These are phyloP conservation scores for Beta corolliflora DNA, from an alignment of 179 eudicot species.

Conservation along the genomic window DNA sequence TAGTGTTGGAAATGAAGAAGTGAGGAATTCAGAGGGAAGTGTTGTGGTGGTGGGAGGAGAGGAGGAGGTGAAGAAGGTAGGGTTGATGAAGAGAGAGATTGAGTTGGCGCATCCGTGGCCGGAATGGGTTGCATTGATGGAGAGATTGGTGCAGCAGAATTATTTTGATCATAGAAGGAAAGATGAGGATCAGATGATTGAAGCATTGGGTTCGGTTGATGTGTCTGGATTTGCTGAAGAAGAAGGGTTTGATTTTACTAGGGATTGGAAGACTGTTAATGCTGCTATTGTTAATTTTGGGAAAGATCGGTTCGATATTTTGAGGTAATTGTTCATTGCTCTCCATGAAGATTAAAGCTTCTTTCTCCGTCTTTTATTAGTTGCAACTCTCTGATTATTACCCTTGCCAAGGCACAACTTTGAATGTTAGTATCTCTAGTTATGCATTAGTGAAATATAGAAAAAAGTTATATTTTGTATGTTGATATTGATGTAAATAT, in stretches of 20 bases:
- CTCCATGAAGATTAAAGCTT: neutral
- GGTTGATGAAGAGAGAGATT: conserved; percentile 49
- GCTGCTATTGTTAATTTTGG: conserved; percentile 70
- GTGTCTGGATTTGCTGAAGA: conserved; percentile 37
- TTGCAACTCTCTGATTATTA: neutral
- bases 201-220: conserved; percentile 45
- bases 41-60: conserved; percentile 7
- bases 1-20: neutral
- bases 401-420: too few species aligned
- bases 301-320: conserved; percentile 69
- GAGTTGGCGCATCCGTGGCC: conserved; percentile 91
- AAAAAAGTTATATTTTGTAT: too few species aligned
- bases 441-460: too few species aligned
- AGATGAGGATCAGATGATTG: conserved; percentile 75
- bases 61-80: conserved; percentile 28
- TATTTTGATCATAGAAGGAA: conserved; percentile 76
- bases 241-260: conserved; percentile 54
- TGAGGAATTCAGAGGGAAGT: conserved; percentile 2
- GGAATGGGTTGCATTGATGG: conserved; percentile 90
- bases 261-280: conserved; percentile 81
- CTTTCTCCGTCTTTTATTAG: neutral
- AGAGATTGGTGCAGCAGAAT: conserved; percentile 84
- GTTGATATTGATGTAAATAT: too few species aligned
- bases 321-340: conserved; percentile 48
- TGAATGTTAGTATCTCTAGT: too few species aligned